phyloP scores from a whole-genome alignment of 441 rosid genomes.

The Adansonia madagascariensis region DNA sequence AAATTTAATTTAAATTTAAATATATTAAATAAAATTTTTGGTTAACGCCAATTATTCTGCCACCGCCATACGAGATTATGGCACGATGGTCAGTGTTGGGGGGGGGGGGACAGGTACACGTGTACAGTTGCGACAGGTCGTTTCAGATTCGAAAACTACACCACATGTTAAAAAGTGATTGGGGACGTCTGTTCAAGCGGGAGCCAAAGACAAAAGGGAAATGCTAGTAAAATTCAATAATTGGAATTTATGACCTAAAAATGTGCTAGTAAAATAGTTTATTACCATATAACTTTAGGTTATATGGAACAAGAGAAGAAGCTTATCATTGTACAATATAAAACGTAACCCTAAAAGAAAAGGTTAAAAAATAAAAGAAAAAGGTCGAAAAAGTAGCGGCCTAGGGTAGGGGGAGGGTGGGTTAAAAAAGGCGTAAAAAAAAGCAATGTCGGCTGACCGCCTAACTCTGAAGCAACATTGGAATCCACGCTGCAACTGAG shows the following conservation, averaged over 20 bases:
- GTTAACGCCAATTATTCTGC: too few species aligned
- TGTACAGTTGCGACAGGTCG: not conserved
- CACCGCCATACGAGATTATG: too few species aligned
- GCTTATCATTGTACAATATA: not conserved
- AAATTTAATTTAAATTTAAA: too few species aligned
- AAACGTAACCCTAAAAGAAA: constrained; percentile 9
- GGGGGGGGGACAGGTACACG: not conserved
- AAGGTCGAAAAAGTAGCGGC: constrained; percentile 6
- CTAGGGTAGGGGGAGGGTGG: not conserved
- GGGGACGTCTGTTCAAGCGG: not conserved
- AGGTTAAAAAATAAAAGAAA: not conserved
- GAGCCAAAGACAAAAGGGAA: too few species aligned
- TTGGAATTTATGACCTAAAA: too few species aligned
- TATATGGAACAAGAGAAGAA: too few species aligned
- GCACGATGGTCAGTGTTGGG: too few species aligned
- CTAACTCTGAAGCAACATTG: constrained; percentile 50
- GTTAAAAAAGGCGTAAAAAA: not conserved
- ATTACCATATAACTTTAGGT: too few species aligned
- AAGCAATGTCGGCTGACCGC: constrained; percentile 48
- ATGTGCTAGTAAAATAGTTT: too few species aligned
- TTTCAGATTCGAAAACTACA: not conserved
- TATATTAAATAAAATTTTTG: too few species aligned
- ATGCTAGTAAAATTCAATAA: too few species aligned
- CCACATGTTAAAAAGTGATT: constrained; percentile 7
- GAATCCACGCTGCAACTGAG: constrained; percentile 41